These are phyloP conservation scores for Colletotrichum chrysophilum DNA, from an alignment of 2,329 filamentous ascomycete genomes.

Conservation along the genomic window DNA sequence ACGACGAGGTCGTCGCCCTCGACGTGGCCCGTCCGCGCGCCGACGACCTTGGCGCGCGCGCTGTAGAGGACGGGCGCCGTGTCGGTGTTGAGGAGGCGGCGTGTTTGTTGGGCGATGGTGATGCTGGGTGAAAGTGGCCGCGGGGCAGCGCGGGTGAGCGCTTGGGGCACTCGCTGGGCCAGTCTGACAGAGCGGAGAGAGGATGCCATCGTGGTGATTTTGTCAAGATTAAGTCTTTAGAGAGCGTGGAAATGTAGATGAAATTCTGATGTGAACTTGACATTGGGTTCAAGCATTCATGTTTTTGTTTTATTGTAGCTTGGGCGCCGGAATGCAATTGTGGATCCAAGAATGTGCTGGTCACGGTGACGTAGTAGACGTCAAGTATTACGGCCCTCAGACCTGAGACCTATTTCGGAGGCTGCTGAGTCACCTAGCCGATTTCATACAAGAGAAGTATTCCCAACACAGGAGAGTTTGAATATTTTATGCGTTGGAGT, in stretches of 20 bases:
- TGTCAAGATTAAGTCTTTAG: neutral
- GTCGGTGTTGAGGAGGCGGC: constrained; percentile 40
- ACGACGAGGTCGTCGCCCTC: constrained; percentile 31
- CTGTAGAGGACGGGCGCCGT: constrained; percentile 42
- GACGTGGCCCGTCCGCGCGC: constrained; percentile 36
- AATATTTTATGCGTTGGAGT: neutral
- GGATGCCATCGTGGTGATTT: neutral
- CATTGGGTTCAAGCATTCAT: neutral
- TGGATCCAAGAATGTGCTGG: neutral
- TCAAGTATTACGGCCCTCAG: neutral
- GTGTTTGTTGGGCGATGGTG: neutral
- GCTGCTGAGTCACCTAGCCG: neutral
- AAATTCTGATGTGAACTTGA: neutral
- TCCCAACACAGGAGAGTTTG: accelerated
- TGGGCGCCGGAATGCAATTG: neutral
- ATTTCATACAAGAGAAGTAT: accelerated
- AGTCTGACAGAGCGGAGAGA: constrained; percentile 1
- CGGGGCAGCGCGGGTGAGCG: neutral
- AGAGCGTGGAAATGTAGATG: neutral
- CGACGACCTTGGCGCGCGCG: constrained; percentile 40
- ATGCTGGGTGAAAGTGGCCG: neutral
- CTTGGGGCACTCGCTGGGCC: neutral
- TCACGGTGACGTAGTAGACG: neutral
- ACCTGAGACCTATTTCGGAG: neutral
- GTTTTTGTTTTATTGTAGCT: neutral